phyloP scores from a whole-genome alignment of 2,329 filamentous ascomycete genomes.

The Colletotrichum neosansevieriae region DNA sequence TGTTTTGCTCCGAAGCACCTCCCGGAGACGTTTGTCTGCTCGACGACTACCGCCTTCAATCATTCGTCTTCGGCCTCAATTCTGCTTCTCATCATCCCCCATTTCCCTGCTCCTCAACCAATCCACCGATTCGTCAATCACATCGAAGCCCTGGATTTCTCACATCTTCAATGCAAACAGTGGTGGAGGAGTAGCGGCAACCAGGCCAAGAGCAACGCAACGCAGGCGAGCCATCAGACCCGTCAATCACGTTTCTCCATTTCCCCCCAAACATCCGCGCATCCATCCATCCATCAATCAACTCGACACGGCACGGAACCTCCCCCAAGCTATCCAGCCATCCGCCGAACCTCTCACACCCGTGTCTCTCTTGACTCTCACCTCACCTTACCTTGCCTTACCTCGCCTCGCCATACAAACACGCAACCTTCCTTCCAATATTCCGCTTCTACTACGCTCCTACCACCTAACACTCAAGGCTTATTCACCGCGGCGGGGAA shows the following conservation, averaged over 20 bases:
- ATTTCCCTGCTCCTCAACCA: neutral
- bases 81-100: neutral
- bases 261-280: neutral
- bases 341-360: slow-evolving; percentile 13
- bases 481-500: too few species aligned
- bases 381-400: neutral
- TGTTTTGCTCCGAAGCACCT: slow-evolving; percentile 9
- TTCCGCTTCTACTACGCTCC: too few species aligned
- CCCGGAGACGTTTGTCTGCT: neutral
- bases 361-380: slow-evolving; percentile 21
- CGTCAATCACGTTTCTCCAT: slow-evolving; percentile 7
- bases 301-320: slow-evolving; percentile 32
- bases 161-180: neutral
- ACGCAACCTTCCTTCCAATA: neutral
- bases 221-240: slow-evolving; percentile 17
- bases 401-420: neutral
- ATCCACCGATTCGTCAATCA: neutral
- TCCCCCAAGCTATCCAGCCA: slow-evolving; percentile 22
- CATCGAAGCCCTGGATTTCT: neutral
- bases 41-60: neutral
- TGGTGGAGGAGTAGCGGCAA: slow-evolving; percentile 8
- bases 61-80: neutral
- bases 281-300: slow-evolving; percentile 26
- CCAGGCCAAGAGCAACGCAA: slow-evolving; percentile 19
- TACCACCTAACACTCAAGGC: neutral